Conservation (phyloP, 2,329 filamentous ascomycete species). For the Rhynchosporium agropyri region DNA sequence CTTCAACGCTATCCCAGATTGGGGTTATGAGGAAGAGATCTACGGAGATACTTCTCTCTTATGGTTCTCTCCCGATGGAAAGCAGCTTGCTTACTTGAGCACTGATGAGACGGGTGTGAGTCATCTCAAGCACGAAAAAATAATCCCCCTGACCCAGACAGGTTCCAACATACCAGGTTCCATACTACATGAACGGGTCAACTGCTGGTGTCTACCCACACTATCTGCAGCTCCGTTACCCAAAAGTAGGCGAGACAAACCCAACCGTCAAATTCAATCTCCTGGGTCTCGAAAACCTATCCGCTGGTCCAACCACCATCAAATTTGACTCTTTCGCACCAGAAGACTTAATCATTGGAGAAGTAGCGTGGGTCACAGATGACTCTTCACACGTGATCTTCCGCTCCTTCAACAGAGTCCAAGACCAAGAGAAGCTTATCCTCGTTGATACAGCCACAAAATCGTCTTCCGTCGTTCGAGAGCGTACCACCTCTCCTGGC, state of each 20-base stretch:
- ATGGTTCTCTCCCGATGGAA: slow-evolving; percentile 60
- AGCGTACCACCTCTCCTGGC: slow-evolving; percentile 50
- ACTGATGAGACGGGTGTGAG: slow-evolving; percentile 67
- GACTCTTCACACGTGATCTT: slow-evolving; percentile 62
- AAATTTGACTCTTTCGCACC: slow-evolving; percentile 59
- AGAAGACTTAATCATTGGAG: slow-evolving; percentile 66
- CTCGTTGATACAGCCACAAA: slow-evolving; percentile 56
- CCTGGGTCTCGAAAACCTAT: slow-evolving; percentile 51
- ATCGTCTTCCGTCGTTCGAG: slow-evolving; percentile 52
- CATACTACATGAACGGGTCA: slow-evolving; percentile 65
- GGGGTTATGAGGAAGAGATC: slow-evolving; percentile 65
- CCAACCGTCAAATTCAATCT: slow-evolving; percentile 65
- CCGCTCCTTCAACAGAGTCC: slow-evolving; percentile 68
- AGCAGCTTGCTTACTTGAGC: slow-evolving; percentile 57
- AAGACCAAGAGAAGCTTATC: slow-evolving; percentile 65
- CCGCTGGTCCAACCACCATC: slow-evolving; percentile 49
- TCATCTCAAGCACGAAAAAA: background rate
- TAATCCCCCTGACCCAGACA: background rate
- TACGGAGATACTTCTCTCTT: slow-evolving; percentile 53
- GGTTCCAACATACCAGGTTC: slow-evolving; percentile 61
- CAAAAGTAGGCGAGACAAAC: slow-evolving; percentile 69
- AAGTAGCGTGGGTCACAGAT: slow-evolving; percentile 68
- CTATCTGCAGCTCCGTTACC: slow-evolving; percentile 66
- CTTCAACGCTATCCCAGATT: slow-evolving; percentile 68
- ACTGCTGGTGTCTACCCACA: slow-evolving; percentile 63